Conservation (phyloP, 345 rosid genomes). For the Boechera retrofracta region DNA sequence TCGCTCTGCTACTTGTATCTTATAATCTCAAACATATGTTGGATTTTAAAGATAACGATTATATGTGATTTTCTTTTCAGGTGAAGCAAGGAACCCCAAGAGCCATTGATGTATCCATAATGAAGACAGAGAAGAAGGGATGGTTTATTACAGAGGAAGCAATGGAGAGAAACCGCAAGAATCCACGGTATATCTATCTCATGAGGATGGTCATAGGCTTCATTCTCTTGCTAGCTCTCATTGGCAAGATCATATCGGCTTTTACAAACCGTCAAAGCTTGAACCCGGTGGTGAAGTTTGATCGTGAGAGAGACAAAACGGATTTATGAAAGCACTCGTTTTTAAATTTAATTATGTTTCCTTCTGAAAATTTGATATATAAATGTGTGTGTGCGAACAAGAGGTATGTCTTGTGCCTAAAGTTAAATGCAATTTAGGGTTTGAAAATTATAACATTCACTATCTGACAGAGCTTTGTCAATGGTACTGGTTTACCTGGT, state of each 20-base stretch:
- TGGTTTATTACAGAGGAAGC: slow-evolving; percentile 17
- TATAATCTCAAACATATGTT: not conserved
- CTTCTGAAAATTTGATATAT: too few relatives aligned
- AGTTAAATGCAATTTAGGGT: too few relatives aligned
- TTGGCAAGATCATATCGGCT: slow-evolving; percentile 2
- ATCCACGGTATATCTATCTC: not conserved
- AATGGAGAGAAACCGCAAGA: not conserved
- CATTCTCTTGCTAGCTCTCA: slow-evolving; percentile 30
- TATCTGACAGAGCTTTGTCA: too few relatives aligned
- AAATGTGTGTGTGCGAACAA: too few relatives aligned
- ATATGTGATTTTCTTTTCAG: slow-evolving; percentile 19
- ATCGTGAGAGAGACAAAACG: slow-evolving; percentile 1
- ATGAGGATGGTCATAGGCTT: slow-evolving; percentile 26
- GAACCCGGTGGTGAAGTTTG: not conserved
- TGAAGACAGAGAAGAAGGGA: slow-evolving; percentile 31
- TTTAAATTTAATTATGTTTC: too few relatives aligned
- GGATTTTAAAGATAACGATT: slow-evolving; percentile 3
- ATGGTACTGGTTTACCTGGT: too few relatives aligned
- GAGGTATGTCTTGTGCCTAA: too few relatives aligned
- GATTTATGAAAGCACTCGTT: not conserved
- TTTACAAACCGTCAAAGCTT: slow-evolving; percentile 11
- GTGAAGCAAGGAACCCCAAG: slow-evolving; percentile 9
- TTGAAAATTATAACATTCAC: too few relatives aligned
- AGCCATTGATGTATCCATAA: not conserved
- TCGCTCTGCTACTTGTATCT: not conserved